Evolutionary conservation across 164 flowering plant genomes (phyloP).

Genomic region (Aristolochia contorta): DNA sequence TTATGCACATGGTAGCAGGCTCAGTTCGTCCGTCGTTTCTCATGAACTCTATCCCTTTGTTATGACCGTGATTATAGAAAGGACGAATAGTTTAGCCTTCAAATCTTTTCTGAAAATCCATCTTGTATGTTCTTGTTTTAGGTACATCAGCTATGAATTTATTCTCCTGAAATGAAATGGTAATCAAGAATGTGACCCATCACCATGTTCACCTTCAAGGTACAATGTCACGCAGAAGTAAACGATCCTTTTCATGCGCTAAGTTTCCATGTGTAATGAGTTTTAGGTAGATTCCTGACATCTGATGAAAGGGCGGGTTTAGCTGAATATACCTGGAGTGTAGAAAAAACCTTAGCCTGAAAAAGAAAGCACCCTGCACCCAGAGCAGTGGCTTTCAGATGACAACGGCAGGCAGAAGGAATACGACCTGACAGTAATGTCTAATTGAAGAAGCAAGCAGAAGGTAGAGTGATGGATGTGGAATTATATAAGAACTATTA

Average conservation of each 20-base stretch:
- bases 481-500: too few relatives aligned
- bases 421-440: too few relatives aligned
- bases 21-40: not conserved
- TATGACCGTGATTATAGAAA: not conserved
- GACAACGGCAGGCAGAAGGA: too few relatives aligned
- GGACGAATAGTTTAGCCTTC: not conserved
- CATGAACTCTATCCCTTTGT: not conserved
- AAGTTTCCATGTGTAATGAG: not conserved
- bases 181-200: not conserved
- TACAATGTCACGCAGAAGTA: not conserved
- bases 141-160: too few relatives aligned
- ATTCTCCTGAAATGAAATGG: not conserved
- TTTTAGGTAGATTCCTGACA: not conserved
- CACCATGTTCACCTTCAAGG: not conserved
- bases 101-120: not conserved
- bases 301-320: not conserved
- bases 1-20: not conserved
- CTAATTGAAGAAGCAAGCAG: too few relatives aligned
- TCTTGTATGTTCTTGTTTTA: too few relatives aligned
- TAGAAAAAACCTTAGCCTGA: too few relatives aligned
- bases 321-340: too few relatives aligned
- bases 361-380: too few relatives aligned
- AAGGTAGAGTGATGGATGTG: too few relatives aligned
- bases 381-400: too few relatives aligned
- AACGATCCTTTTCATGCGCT: not conserved